phyloP scores from a whole-genome alignment of 768 basidiomycete species.

The Suillus ampliporus region DNA sequence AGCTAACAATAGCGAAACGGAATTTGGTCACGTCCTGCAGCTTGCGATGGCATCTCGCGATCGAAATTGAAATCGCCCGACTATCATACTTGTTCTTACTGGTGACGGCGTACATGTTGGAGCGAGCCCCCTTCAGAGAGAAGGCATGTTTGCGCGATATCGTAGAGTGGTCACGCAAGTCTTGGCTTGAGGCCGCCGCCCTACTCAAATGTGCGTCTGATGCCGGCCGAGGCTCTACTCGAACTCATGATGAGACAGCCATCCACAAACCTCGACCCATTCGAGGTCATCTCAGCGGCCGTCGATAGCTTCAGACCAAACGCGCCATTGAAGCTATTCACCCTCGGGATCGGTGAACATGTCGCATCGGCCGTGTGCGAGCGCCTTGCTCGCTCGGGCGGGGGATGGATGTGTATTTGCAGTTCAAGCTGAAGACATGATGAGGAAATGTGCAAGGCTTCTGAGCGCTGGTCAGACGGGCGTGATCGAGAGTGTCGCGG shows the following conservation, averaged over 20 bases:
- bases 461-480: constrained; percentile 56
- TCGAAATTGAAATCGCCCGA: constrained; percentile 43
- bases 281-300: constrained; percentile 29
- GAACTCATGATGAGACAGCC: constrained; percentile 10
- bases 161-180: constrained; percentile 1
- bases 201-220: constrained; percentile 16
- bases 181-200: not conserved
- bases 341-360: constrained; percentile 58
- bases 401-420: constrained; percentile 57
- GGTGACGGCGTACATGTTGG: constrained; percentile 51
- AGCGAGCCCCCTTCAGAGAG: not conserved
- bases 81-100: constrained; percentile 60
- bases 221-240: not conserved
- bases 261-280: constrained; percentile 24
- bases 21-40: constrained; percentile 48
- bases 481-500: constrained; percentile 47
- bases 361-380: constrained; percentile 59
- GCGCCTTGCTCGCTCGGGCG: constrained; percentile 56
- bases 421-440: constrained; percentile 48
- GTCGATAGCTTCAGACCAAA: constrained; percentile 34
- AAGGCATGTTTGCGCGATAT: not conserved
- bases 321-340: constrained; percentile 54
- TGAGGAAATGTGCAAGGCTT: constrained; percentile 53
- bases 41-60: constrained; percentile 43
- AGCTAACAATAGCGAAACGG: constrained; percentile 55